These are phyloP conservation scores for Alternaria ventricosa DNA, from an alignment of 2,329 filamentous ascomycete genomes.

Conservation along the genomic window DNA sequence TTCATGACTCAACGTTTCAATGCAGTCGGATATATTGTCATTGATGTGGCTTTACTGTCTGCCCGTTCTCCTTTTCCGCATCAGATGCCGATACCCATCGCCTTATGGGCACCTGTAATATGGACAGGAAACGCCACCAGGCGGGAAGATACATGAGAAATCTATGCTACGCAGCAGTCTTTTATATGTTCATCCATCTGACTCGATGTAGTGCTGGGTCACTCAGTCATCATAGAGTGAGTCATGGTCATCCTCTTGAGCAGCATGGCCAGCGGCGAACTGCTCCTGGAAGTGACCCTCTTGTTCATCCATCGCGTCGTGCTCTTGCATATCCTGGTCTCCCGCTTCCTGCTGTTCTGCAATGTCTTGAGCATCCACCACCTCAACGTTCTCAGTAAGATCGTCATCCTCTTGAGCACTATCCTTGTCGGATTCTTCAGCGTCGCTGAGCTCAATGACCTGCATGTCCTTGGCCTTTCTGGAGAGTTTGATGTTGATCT, in stretches of 20 bases:
- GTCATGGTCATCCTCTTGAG: constrained; percentile 21
- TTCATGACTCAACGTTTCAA: not conserved
- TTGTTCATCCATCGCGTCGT: constrained; percentile 7
- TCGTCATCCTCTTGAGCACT: not conserved
- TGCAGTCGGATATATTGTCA: not conserved
- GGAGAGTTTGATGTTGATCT: constrained; percentile 43
- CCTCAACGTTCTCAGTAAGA: not conserved
- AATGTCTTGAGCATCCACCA: not conserved
- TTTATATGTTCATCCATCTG: not conserved
- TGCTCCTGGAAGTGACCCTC: constrained; percentile 34
- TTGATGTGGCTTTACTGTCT: not conserved
- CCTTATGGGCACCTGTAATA: not conserved
- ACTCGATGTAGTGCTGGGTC: not conserved
- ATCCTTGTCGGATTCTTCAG: constrained; percentile 3
- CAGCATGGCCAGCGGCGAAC: constrained; percentile 23
- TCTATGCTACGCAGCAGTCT: not conserved
- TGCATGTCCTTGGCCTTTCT: constrained; percentile 27
- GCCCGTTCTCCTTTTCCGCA: not conserved
- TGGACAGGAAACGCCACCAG: not conserved
- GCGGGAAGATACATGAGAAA: not conserved
- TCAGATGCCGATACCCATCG: not conserved
- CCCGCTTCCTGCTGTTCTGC: constrained; percentile 2
- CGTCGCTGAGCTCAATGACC: constrained; percentile 15
- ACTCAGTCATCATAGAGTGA: constrained; percentile 32
- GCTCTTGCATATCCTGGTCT: constrained; percentile 5